These are phyloP conservation scores for Clohesyomyces aquaticus DNA, from an alignment of 495 filamentous ascomycete genomes.

Conservation along the genomic window DNA sequence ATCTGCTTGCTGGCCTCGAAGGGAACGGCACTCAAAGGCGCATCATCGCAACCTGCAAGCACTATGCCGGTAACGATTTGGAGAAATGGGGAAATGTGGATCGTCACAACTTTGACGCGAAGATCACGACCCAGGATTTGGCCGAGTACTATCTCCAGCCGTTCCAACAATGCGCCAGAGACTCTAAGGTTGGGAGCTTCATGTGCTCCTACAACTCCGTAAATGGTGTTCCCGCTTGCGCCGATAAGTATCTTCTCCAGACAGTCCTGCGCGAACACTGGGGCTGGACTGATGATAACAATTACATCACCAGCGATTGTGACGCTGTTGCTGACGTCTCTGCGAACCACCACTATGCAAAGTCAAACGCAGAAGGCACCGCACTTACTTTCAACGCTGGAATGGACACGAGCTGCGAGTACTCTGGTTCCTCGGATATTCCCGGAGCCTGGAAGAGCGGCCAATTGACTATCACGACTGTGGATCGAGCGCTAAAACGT, in stretches of 20 bases:
- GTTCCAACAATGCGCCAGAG: slow-evolving; percentile 56
- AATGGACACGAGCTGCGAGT: slow-evolving; percentile 41
- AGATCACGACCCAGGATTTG: slow-evolving; percentile 58
- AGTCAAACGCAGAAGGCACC: slow-evolving; percentile 51
- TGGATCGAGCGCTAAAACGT: slow-evolving; percentile 12
- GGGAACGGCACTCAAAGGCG: slow-evolving; percentile 52
- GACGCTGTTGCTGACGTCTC: slow-evolving; percentile 61
- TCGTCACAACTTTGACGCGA: slow-evolving; percentile 59
- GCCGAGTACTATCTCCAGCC: slow-evolving; percentile 59
- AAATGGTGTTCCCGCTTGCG: slow-evolving; percentile 61
- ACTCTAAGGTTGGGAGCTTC: slow-evolving; percentile 59
- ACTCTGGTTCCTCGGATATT: too few species aligned
- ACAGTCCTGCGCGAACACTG: slow-evolving; percentile 60
- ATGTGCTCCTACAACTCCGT: slow-evolving; percentile 68
- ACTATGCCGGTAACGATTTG: slow-evolving; percentile 67
- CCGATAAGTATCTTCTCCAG: slow-evolving; percentile 59
- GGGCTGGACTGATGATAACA: slow-evolving; percentile 53
- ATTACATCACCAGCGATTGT: slow-evolving; percentile 62
- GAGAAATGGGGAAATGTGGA: slow-evolving; percentile 60
- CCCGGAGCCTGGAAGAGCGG: too few species aligned
- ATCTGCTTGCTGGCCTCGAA: slow-evolving; percentile 17
- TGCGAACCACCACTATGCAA: slow-evolving; percentile 57
- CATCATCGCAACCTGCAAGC: slow-evolving; percentile 57
- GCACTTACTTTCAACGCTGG: slow-evolving; percentile 60
- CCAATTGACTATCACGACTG: too few species aligned